Evolutionary conservation across 306 rosid genomes (phyloP), one percentile per base, ranked within the genome.

Genomic region (Vigna unguiculata): DNA sequence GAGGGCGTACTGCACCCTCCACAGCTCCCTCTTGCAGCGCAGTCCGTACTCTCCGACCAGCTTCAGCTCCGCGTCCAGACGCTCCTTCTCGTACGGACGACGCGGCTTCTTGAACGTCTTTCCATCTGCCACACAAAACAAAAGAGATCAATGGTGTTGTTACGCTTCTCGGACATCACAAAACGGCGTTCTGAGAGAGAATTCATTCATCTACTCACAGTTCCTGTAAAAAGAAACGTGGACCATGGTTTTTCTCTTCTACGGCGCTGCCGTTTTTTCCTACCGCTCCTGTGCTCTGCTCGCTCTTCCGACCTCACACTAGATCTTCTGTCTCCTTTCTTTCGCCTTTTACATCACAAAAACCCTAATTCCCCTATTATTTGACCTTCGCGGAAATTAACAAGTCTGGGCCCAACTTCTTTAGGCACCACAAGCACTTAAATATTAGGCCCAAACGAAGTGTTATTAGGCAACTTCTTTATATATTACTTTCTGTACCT

Each of bases 81-180:
- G 93, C 75, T 89, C 90, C 86, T 89, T 89, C 84, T 89, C 89
- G 67, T 89, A 89, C 3, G 91, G 91, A 41, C 91, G 88, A 2
- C 93, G 85, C 0, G 89, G 93, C 74, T 89, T 89, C 88, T 89
- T 89, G 30, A 89, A 87, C 1, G 93, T 89, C 69, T 89, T 87
- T 15, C 93, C 93, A 81, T 86, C 89, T 88, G 38, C 0, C 24
- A 43, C 10, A 15, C 45, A 4, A 16, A 36, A 36, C 1, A 9
- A 17, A 34, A 32, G 15, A 15, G 25, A 34, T 62, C 68, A 62
- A 34, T 15, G 25, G 4, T 0, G 14, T 7, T 4, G 13, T 60
- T 30, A 19, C 21, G 0, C 6, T 32, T 32, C 9, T 6, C 9
- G 3, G 10, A 5, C 5, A 10, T 40, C 2, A 19, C 4, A 4